Percentiles rank a stretch among this genome's conserved stretches.
These are phyloP conservation scores for Bryum argenteum DNA, from an alignment of 225 moss, liverwort and hornwort species.

Conservation along the genomic window DNA sequence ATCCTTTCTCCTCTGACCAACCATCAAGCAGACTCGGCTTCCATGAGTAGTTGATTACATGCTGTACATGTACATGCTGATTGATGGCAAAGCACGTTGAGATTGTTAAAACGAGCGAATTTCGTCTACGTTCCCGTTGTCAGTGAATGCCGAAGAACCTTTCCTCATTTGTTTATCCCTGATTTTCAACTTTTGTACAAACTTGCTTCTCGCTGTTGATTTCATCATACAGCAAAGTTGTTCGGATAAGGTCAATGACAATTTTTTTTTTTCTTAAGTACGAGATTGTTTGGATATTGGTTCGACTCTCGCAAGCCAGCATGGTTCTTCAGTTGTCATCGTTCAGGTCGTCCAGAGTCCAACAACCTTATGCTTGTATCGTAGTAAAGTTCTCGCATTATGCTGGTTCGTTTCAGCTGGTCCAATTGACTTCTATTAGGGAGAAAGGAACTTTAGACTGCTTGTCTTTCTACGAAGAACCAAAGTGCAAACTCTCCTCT, in stretches of 20 bases:
- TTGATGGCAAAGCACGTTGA: conserved; percentile 20
- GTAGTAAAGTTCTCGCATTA: no score
- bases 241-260: not conserved
- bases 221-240: conserved; percentile 4
- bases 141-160: not conserved
- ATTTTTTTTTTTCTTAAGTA: not conserved
- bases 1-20: conserved; percentile 10
- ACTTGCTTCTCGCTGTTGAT: not conserved
- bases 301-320: not conserved
- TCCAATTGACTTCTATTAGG: no score
- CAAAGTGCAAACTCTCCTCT: no score
- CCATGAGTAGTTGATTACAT: not conserved
- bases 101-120: not conserved
- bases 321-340: no score
- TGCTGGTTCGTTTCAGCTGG: no score
- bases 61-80: not conserved
- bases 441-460: no score
- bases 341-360: no score
- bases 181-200: not conserved
- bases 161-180: not conserved
- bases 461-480: no score
- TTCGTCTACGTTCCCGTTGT: conserved; percentile 2
- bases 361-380: no score
- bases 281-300: conserved; percentile 14
- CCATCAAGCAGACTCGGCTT: conserved; percentile 11